phyloP scores from a whole-genome alignment of 2,329 filamentous ascomycete genomes.

The Cladosporium colombiae region DNA sequence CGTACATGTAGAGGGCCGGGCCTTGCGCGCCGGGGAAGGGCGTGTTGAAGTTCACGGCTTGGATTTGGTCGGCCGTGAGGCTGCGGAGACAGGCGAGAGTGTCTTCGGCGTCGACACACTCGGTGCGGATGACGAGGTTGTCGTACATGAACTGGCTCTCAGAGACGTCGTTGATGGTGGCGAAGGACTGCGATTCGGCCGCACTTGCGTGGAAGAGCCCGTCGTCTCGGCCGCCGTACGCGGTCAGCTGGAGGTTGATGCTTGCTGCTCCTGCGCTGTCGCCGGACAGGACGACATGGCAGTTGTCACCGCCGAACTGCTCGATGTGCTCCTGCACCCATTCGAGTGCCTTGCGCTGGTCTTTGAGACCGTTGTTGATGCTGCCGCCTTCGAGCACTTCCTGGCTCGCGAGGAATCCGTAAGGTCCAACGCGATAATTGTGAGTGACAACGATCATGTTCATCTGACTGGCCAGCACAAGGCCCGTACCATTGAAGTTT shows the following conservation, averaged over 20 bases:
- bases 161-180: conserved; percentile 48
- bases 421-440: conserved; percentile 76
- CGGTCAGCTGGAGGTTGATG: conserved; percentile 64
- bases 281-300: conserved; percentile 68
- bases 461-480: conserved; percentile 60
- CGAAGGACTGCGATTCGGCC: conserved; percentile 57
- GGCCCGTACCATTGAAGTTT: conserved; percentile 60
- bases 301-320: conserved; percentile 68
- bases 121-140: conserved; percentile 51
- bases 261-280: conserved; percentile 68
- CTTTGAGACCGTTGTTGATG: conserved; percentile 69
- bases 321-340: conserved; percentile 69
- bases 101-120: conserved; percentile 43
- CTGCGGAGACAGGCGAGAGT: conserved; percentile 54
- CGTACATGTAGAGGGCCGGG: conserved; percentile 53
- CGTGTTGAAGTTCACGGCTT: conserved; percentile 48
- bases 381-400: conserved; percentile 53
- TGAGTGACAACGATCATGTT: conserved; percentile 70
- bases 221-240: conserved; percentile 51
- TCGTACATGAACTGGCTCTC: conserved; percentile 56
- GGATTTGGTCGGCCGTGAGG: conserved; percentile 47
- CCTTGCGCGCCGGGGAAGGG: conserved; percentile 48
- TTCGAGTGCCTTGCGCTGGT: conserved; percentile 67
- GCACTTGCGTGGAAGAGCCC: conserved; percentile 55
- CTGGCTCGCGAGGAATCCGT: conserved; percentile 67